Evolutionary conservation across 192 early-diverging fungal genomes (phyloP).

Genomic region (Coemansia sp.): DNA sequence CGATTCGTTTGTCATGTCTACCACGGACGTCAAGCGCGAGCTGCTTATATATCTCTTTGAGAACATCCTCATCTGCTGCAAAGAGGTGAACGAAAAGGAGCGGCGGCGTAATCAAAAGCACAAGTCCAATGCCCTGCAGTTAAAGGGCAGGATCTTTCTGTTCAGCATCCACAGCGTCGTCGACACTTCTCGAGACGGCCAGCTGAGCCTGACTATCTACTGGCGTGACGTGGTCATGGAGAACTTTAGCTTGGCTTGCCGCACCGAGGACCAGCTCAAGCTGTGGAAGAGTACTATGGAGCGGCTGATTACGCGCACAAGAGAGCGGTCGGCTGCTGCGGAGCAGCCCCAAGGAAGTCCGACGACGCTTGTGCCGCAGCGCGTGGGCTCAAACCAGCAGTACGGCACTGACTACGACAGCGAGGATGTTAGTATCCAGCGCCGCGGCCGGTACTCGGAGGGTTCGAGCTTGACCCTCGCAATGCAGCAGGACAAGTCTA

Average conservation of each 20-base stretch:
- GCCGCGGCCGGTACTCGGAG: constrained; percentile 51
- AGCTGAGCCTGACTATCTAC: constrained; percentile 69
- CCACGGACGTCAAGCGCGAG: constrained; percentile 76
- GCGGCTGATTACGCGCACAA: constrained; percentile 63
- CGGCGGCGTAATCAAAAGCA: constrained; percentile 57
- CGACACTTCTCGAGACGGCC: constrained; percentile 61
- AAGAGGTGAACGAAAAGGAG: constrained; percentile 76
- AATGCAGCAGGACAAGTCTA: constrained; percentile 45
- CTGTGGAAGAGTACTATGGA: constrained; percentile 84
- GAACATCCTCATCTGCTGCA: constrained; percentile 89
- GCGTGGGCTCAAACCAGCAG: constrained; percentile 19
- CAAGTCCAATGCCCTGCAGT: constrained; percentile 58
- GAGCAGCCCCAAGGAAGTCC: constrained; percentile 21
- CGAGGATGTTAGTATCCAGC: constrained; percentile 28
- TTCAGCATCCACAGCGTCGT: constrained; percentile 74
- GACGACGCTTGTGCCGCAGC: constrained; percentile 13
- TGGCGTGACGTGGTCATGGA: constrained; percentile 86
- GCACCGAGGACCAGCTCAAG: constrained; percentile 90
- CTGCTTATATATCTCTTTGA: constrained; percentile 93
- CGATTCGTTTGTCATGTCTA: constrained; percentile 85
- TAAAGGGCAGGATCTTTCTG: constrained; percentile 89
- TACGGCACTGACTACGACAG: constrained; percentile 35
- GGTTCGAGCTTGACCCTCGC: constrained; percentile 44
- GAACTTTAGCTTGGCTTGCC: constrained; percentile 84
- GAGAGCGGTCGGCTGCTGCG: constrained; percentile 25